A percentile compares a stretch with the other conserved stretches of the same genome.
phyloP scores from a whole-genome alignment of 75 land plant species.

The Ceratopteris richardii region DNA sequence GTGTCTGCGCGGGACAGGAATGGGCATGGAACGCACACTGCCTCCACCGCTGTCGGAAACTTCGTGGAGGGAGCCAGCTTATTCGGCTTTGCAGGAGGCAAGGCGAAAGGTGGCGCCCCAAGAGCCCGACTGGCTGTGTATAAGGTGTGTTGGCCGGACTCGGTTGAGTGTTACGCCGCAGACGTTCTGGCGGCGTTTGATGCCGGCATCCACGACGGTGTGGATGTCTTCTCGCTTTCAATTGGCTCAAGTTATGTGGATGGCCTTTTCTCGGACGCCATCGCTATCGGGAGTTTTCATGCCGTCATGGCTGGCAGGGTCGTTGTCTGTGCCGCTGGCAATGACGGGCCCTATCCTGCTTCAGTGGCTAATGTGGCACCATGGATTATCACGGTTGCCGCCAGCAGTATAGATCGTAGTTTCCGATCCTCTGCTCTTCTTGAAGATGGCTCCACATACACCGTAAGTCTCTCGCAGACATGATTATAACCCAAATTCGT shows the following conservation, averaged over 20 bases:
- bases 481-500: background rate
- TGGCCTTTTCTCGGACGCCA: conserved; percentile 60
- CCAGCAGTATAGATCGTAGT: conserved; percentile 72
- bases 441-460: background rate
- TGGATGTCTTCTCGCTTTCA: conserved; percentile 58
- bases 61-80: conserved; percentile 37
- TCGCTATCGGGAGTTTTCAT: conserved; percentile 85
- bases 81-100: conserved; percentile 46
- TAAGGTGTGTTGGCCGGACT: conserved; percentile 58
- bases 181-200: conserved; percentile 51
- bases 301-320: conserved; percentile 56
- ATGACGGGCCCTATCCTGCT: conserved; percentile 59
- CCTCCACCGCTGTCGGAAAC: conserved; percentile 58
- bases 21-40: conserved; percentile 62
- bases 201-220: conserved; percentile 49
- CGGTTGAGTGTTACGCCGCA: conserved; percentile 35
- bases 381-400: conserved; percentile 90
- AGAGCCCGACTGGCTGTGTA: conserved; percentile 55
- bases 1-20: conserved; percentile 25
- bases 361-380: conserved; percentile 87
- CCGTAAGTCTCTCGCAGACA: background rate
- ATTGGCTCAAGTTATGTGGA: conserved; percentile 68
- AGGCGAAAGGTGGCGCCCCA: conserved; percentile 63
- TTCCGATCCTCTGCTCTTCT: too few species aligned
- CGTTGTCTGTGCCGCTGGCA: conserved; percentile 87